phyloP scores from a whole-genome alignment of 176 grass and related monocot species.

The bread wheat (Triticum aestivum) region DNA sequence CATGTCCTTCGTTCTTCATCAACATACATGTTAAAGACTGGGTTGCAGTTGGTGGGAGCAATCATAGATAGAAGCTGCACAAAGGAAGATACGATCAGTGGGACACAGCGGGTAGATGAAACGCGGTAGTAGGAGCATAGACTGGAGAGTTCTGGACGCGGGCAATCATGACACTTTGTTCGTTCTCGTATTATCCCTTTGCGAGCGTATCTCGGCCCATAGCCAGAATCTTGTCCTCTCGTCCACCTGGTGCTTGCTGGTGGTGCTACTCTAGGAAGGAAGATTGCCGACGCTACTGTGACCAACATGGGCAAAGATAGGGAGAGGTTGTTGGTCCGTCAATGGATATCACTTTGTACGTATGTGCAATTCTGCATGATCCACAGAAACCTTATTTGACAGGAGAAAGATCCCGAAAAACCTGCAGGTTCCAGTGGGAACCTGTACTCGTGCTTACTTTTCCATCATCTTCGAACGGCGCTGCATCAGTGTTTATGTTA shows the following conservation, averaged over 20 bases:
- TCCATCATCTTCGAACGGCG: neutral
- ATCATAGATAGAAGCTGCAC: conserved; percentile 6
- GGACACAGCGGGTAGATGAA: neutral
- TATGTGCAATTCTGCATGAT: conserved; percentile 6
- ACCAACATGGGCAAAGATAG: neutral
- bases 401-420: neutral
- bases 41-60: neutral
- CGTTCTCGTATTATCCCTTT: neutral
- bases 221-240: neutral
- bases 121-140: neutral
- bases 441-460: neutral
- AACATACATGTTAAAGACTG: neutral
- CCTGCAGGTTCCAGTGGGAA: neutral
- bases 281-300: conserved; percentile 19
- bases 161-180: conserved; percentile 11
- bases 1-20: neutral
- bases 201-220: conserved; percentile 3
- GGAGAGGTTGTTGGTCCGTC: conserved; percentile 28
- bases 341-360: neutral
- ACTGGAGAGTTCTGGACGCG: neutral
- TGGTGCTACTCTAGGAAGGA: neutral
- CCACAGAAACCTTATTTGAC: neutral
- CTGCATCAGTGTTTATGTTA: neutral
- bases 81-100: neutral
- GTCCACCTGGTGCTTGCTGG: neutral